Conservation (phyloP, 2,329 filamentous ascomycete genomes). For the Plenodomus tracheiphilus region DNA sequence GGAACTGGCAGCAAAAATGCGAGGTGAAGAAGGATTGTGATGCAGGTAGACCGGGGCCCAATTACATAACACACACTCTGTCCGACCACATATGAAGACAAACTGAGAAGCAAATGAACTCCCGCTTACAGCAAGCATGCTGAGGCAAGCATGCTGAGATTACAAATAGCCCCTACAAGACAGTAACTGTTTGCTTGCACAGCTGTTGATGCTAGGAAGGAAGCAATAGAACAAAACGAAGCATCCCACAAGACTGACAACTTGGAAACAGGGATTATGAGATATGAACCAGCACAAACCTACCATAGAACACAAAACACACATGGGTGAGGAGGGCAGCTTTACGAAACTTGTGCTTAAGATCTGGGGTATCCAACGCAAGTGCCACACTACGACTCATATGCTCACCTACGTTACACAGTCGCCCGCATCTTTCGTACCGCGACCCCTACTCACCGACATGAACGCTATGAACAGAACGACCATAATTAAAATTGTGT, state of each 20-base stretch:
- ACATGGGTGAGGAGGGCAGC: neutral
- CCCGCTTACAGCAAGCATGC: neutral
- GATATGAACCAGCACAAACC: too few relatives aligned
- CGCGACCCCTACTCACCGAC: neutral
- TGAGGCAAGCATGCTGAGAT: neutral
- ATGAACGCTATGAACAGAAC: neutral
- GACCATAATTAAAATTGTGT: neutral
- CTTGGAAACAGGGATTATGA: too few relatives aligned
- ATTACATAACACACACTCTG: neutral
- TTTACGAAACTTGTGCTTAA: neutral
- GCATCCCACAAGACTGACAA: too few relatives aligned
- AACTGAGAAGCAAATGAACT: neutral
- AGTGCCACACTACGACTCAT: constrained; percentile 10
- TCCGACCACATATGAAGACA: neutral
- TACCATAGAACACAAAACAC: neutral
- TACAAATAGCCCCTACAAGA: neutral
- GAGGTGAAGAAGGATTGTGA: neutral
- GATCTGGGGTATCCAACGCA: constrained; percentile 13
- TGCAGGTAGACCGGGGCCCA: constrained; percentile 1
- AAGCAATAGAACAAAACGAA: too few relatives aligned
- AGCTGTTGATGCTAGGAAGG: neutral
- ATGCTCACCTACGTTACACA: neutral
- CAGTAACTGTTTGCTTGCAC: neutral
- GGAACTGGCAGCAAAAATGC: neutral
- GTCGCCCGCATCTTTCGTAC: neutral